A percentile compares a stretch with the other conserved stretches of the same genome.
Evolutionary conservation across 495 filamentous ascomycete species (phyloP).

Genomic region (Aspergillus biplanus): DNA sequence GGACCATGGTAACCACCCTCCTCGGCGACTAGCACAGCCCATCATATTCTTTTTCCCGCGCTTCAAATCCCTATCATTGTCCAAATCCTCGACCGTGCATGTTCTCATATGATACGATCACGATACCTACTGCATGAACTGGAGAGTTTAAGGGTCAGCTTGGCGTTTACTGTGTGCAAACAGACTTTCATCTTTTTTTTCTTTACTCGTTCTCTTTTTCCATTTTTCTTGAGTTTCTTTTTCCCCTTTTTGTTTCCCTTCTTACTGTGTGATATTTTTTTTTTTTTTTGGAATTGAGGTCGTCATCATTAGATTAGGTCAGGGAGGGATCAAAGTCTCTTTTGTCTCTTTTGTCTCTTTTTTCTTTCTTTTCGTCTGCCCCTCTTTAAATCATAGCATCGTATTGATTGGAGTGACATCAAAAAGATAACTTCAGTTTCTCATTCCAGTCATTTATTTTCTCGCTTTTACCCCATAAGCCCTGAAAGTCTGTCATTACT

Average conservation of each 20-base stretch:
- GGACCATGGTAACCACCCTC: constrained; percentile 63
- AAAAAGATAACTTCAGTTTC: constrained; percentile 17
- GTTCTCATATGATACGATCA: constrained; percentile 52
- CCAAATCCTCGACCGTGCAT: constrained; percentile 38
- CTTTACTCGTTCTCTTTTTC: constrained; percentile 18
- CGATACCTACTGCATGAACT: constrained; percentile 53
- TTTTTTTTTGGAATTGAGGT: not conserved
- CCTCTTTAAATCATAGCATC: constrained; percentile 11
- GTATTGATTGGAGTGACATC: constrained; percentile 5
- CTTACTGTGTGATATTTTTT: constrained; percentile 24
- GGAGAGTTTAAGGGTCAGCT: constrained; percentile 47
- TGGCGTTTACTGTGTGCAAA: constrained; percentile 51
- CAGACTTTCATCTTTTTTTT: constrained; percentile 32
- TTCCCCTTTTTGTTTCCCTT: constrained; percentile 15
- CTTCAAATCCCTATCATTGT: constrained; percentile 28
- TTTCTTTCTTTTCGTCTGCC: constrained; percentile 13
- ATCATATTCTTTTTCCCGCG: constrained; percentile 19
- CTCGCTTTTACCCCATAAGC: constrained; percentile 11
- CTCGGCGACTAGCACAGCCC: constrained; percentile 13
- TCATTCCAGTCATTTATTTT: constrained; percentile 22
- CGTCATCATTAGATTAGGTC: constrained; percentile 22
- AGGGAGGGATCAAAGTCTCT: constrained; percentile 13
- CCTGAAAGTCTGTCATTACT: constrained; percentile 3
- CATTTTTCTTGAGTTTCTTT: constrained; percentile 23
- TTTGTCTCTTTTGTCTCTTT: constrained; percentile 11